Evolutionary conservation across 345 rosid species (phyloP).

Genomic region (Microcos paniculata): DNA sequence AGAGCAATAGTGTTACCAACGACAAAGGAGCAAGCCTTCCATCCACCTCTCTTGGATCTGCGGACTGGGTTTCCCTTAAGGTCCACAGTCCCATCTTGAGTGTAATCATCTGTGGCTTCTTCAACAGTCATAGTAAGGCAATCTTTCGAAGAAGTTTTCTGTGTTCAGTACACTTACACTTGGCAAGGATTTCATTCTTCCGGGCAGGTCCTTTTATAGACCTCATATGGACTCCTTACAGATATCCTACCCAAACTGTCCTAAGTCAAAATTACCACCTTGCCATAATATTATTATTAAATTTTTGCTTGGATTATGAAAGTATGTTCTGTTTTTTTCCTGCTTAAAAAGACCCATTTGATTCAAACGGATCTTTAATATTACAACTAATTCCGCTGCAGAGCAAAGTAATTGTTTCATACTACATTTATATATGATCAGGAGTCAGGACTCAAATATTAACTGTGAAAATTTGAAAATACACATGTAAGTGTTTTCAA

Average conservation of each 20-base stretch:
- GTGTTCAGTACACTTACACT: background rate
- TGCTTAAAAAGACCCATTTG: background rate
- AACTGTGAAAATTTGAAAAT: too few relatives aligned
- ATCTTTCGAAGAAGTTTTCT: background rate
- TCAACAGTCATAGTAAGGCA: conserved; percentile 18
- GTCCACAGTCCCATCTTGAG: conserved; percentile 93
- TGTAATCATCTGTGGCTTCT: conserved; percentile 53
- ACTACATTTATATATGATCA: too few relatives aligned
- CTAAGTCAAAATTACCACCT: background rate
- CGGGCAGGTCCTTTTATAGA: conserved; percentile 3
- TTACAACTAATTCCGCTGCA: too few relatives aligned
- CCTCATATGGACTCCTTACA: background rate
- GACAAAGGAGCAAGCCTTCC: conserved; percentile 82
- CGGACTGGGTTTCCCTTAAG: conserved; percentile 78
- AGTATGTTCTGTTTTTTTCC: background rate
- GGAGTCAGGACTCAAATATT: too few relatives aligned
- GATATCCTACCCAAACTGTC: background rate
- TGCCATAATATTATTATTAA: background rate
- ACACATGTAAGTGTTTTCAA: too few relatives aligned
- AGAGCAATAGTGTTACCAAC: conserved; percentile 49
- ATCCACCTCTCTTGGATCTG: conserved; percentile 79
- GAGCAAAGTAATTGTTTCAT: too few relatives aligned
- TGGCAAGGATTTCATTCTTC: background rate
- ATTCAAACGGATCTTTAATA: too few relatives aligned
- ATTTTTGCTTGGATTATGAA: background rate